Percentiles rank a stretch among this genome's conserved stretches.
Conservation (phyloP, 2,329 filamentous ascomycete genomes). For the Botryosphaeria dothidea region DNA sequence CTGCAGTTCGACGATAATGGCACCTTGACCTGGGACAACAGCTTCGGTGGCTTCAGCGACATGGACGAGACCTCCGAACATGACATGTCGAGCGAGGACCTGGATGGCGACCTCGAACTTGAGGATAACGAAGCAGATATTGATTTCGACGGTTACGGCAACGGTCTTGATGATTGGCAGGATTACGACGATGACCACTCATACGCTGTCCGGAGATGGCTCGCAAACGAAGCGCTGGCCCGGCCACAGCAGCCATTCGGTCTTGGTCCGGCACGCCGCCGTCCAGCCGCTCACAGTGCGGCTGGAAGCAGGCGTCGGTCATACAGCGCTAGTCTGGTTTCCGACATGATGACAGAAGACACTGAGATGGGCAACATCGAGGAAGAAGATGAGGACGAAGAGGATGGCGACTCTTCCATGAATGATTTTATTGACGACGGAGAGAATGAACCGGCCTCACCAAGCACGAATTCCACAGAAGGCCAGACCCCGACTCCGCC, state of each 20-base stretch:
- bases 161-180: conserved; percentile 32
- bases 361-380: conserved; percentile 43
- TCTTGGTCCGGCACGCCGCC: conserved; percentile 28
- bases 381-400: conserved; percentile 44
- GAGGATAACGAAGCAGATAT: conserved; percentile 32
- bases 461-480: conserved; percentile 32
- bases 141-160: conserved; percentile 30
- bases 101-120: conserved; percentile 42
- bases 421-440: conserved; percentile 43
- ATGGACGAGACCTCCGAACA: conserved; percentile 44
- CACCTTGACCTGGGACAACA: conserved; percentile 35
- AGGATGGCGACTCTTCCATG: conserved; percentile 43
- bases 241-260: conserved; percentile 29
- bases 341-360: conserved; percentile 40
- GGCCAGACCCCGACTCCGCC: conserved; percentile 33
- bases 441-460: conserved; percentile 28
- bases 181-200: conserved; percentile 30
- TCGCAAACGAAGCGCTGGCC: conserved; percentile 34
- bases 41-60: conserved; percentile 44
- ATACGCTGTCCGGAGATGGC: conserved; percentile 22
- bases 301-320: conserved; percentile 40
- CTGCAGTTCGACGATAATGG: conserved; percentile 52
- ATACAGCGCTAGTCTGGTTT: conserved; percentile 42
- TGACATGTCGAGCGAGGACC: conserved; percentile 19
- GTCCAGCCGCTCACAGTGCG: conserved; percentile 43